Conservation (phyloP, 108 stramenopile genomes). For the Mayamaea pseudoterrestris region DNA sequence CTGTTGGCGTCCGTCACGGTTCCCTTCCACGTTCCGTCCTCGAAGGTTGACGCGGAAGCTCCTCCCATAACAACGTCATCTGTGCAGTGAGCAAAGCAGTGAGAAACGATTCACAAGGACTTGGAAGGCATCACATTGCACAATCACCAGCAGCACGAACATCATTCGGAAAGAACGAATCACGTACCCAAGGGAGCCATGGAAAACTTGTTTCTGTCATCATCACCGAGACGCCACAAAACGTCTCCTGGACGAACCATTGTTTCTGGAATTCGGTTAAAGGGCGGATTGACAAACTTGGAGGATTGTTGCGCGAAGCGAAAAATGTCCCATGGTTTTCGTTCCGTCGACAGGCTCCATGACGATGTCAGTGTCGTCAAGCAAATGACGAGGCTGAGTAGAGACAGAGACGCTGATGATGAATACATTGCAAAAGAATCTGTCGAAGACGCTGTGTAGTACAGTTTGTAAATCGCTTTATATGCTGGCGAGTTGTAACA, state of each 20-base stretch:
- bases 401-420: too few relatives aligned
- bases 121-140: too few relatives aligned
- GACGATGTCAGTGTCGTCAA: too few relatives aligned
- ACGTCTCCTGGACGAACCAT: constrained; percentile 36
- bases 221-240: constrained; percentile 33
- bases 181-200: not conserved
- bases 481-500: too few relatives aligned
- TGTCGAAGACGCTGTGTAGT: too few relatives aligned
- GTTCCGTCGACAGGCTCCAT: too few relatives aligned
- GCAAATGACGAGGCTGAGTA: too few relatives aligned
- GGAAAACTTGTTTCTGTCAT: constrained; percentile 6
- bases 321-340: constrained; percentile 46
- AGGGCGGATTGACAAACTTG: constrained; percentile 40
- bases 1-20: constrained; percentile 70
- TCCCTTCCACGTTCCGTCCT: constrained; percentile 62
- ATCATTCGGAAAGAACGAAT: too few relatives aligned
- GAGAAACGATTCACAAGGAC: constrained; percentile 24
- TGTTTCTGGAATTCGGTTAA: constrained; percentile 7
- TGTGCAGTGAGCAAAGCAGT: constrained; percentile 55
- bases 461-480: too few relatives aligned
- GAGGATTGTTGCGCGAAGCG: constrained; percentile 66
- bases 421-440: too few relatives aligned
- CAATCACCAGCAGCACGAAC: too few relatives aligned
- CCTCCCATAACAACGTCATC: constrained; percentile 86
- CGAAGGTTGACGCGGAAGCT: constrained; percentile 50